phyloP scores from a whole-genome alignment of 371 early-diverging fungal genomes.

The Smittium culicis region DNA sequence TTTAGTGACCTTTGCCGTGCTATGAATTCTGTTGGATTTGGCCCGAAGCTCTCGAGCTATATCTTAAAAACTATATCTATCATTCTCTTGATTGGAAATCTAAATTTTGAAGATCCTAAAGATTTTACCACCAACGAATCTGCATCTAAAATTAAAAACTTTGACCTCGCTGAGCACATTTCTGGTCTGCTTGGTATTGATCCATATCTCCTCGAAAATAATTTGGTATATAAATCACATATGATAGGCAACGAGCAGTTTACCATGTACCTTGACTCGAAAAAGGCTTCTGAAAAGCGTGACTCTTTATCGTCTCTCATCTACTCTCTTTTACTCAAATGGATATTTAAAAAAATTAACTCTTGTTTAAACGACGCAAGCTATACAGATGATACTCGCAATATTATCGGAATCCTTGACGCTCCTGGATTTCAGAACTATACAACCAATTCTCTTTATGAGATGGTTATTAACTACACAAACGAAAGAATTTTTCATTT shows the following conservation, averaged over 20 bases:
- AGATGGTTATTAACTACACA: conserved; percentile 70
- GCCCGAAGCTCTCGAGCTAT: conserved; percentile 58
- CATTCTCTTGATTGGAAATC: conserved; percentile 80
- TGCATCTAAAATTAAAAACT: conserved; percentile 20
- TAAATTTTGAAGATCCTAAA: conserved; percentile 46
- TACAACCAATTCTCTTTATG: conserved; percentile 50
- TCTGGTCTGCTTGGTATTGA: conserved; percentile 78
- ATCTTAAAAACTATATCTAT: conserved; percentile 75
- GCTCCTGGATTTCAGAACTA: conserved; percentile 49
- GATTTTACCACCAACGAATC: neutral
- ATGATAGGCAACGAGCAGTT: conserved; percentile 47
- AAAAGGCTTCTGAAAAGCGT: conserved; percentile 41
- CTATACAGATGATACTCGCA: conserved; percentile 29
- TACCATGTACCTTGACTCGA: conserved; percentile 43
- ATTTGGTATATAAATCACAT: conserved; percentile 73
- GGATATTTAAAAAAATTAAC: conserved; percentile 65
- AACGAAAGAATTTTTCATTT: conserved; percentile 70
- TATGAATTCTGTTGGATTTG: conserved; percentile 71
- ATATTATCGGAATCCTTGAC: conserved; percentile 54
- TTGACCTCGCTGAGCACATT: conserved; percentile 28
- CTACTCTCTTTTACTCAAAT: conserved; percentile 57
- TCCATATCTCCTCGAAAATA: conserved; percentile 59
- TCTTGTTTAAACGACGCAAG: conserved; percentile 37
- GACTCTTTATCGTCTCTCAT: conserved; percentile 57
- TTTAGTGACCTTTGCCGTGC: conserved; percentile 53